Base-by-base conservation (phyloP, 192 early-diverging fungal species). In the Helicostylum pulchrum region DNA sequence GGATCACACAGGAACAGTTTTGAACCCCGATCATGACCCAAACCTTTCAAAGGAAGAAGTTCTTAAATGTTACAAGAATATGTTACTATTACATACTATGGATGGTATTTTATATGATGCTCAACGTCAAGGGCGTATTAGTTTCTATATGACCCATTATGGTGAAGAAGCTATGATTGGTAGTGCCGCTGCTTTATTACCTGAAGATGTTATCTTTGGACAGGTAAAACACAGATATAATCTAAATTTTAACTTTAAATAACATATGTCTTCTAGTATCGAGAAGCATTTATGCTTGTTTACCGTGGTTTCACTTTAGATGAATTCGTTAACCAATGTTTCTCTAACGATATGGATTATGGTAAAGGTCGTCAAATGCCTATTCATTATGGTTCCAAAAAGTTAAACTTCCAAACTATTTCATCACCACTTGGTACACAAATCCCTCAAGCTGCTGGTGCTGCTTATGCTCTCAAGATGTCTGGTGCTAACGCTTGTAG, bases 351-450 rank as follows among this genome's bases (percentile, higher is more conserved):
- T 34, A 63, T 73, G 44, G 97, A 97, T 76, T 70, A 80, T 60
- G 94, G 94, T 39, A 97, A 97, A 74, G 97, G 97, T 45, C 87
- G 97, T 17, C 97, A 99, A 75, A 99, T 99, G 97, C 97, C 97
- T 30, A 88, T 99, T 36, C 97, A 99, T 75, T 99, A 97, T 71
- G 94, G 94, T 6, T 86, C 86, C 34, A 86, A 84, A 64, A 86
- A 85, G 46, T 79, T 87, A 36, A 87, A 94, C 62, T 96, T 98
- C 74, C 95, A 97, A 77, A 96, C 95, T 7, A 98, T 98, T 51
- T 97, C 95, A 15, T 97, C 95, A 9, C 94, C 96, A 23, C 77
- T 99, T 55, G 95, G 89, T 34, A 97, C 97, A 10, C 97, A 99
- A 76, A 84, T 99, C 55, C 97, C 97, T n/a, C 97, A 99, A 77